phyloP scores from a whole-genome alignment of 805 yeast genomes.

The Candida boidinii region DNA sequence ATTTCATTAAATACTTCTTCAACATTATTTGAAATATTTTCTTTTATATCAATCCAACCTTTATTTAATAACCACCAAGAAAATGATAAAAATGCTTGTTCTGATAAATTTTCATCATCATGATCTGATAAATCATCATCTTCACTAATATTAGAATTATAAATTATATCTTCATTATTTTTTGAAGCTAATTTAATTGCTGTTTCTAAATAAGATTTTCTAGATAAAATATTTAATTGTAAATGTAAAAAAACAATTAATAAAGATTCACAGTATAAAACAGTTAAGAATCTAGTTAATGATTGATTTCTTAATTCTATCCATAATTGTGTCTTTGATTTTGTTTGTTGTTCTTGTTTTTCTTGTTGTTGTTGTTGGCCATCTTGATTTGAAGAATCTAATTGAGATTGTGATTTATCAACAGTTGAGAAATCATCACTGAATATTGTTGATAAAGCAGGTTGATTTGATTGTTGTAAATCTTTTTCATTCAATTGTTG shows the following conservation, averaged over 20 bases:
- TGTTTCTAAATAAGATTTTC: conserved; percentile 75
- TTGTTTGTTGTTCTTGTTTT: conserved; percentile 10
- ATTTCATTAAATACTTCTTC: conserved; percentile 50
- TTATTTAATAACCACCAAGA: conserved; percentile 92
- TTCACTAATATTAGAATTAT: conserved; percentile 9
- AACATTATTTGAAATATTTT: conserved; percentile 48
- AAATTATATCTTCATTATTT: conserved; percentile 23
- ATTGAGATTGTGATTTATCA: conserved; percentile 23
- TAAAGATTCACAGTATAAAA: conserved; percentile 60
- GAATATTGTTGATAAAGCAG: conserved; percentile 20
- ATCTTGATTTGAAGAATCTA: conserved; percentile 6
- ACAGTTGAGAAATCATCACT: conserved; percentile 36
- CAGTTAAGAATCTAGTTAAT: conserved; percentile 62
- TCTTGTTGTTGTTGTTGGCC: conserved; percentile 12
- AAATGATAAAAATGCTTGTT: conserved; percentile 76
- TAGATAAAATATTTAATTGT: conserved; percentile 81
- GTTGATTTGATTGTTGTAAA: conserved; percentile 4
- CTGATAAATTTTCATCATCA: conserved; percentile 41
- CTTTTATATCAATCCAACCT: conserved; percentile 63
- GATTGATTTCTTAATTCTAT: conserved; percentile 67
- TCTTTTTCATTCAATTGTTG: conserved; percentile 7
- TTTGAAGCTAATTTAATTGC: conserved; percentile 63
- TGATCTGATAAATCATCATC: conserved; percentile 16
- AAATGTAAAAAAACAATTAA: conserved; percentile 72
- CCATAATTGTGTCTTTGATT: conserved; percentile 71